Evolutionary conservation across 768 basidiomycete genomes (phyloP).

Genomic region (Filobasidium wieringae): DNA sequence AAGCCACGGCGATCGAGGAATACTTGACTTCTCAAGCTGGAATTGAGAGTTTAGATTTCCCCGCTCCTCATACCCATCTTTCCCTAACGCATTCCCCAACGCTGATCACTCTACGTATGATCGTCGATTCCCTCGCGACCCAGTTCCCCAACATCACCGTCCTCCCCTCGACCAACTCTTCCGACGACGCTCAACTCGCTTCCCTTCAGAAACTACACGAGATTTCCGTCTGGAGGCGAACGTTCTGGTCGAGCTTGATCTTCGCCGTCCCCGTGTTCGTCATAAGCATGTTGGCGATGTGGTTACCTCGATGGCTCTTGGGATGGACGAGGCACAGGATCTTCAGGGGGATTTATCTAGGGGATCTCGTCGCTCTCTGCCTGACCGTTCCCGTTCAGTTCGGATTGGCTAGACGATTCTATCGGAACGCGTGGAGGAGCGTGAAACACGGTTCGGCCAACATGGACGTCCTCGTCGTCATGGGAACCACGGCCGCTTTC

Average conservation of each 20-base stretch:
- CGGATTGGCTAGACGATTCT: constrained; percentile 79
- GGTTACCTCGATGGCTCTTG: constrained; percentile 37
- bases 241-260: constrained; percentile 58
- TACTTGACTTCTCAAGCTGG: constrained; percentile 21
- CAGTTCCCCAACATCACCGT: constrained; percentile 32
- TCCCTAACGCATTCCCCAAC: constrained; percentile 31
- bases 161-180: constrained; percentile 28
- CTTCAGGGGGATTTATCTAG: constrained; percentile 59
- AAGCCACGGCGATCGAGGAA: constrained; percentile 19
- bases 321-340: constrained; percentile 42
- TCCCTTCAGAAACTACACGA: constrained; percentile 37
- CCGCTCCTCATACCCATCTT: constrained; percentile 27
- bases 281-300: constrained; percentile 68
- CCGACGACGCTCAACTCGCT: constrained; percentile 32
- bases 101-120: constrained; percentile 32
- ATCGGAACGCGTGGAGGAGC: constrained; percentile 78
- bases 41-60: constrained; percentile 21
- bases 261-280: constrained; percentile 95
- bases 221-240: constrained; percentile 52
- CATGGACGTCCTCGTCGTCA: constrained; percentile 94
- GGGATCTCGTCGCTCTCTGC: constrained; percentile 60
- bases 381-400: constrained; percentile 88
- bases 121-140: constrained; percentile 32
- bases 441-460: constrained; percentile 79
- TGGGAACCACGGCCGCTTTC: constrained; percentile 90